Conservation (phyloP, 2,329 filamentous ascomycete genomes). For the Pezicula rhizophila region DNA sequence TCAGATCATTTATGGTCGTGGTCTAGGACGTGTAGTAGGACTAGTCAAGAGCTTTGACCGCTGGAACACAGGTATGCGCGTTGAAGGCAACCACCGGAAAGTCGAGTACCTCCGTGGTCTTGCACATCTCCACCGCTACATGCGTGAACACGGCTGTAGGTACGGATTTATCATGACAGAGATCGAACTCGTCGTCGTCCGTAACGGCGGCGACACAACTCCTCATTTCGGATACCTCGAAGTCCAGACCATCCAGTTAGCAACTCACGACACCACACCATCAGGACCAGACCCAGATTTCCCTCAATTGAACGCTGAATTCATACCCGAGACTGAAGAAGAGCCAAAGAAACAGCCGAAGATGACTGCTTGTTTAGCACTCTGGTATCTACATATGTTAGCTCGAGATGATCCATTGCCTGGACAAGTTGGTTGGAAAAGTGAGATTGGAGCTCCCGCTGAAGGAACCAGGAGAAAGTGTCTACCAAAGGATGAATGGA, state of each 20-base stretch:
- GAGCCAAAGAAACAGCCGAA: slow-evolving; percentile 47
- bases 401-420: slow-evolving; percentile 54
- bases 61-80: slow-evolving; percentile 93
- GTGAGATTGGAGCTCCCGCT: slow-evolving; percentile 69
- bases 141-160: slow-evolving; percentile 88
- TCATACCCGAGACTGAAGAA: slow-evolving; percentile 22
- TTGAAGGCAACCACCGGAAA: slow-evolving; percentile 75
- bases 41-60: slow-evolving; percentile 88
- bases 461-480: slow-evolving; percentile 67
- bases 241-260: slow-evolving; percentile 56
- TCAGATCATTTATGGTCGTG: slow-evolving; percentile 37
- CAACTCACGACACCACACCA: slow-evolving; percentile 24
- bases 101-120: slow-evolving; percentile 86
- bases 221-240: slow-evolving; percentile 90
- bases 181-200: slow-evolving; percentile 87
- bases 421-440: slow-evolving; percentile 57
- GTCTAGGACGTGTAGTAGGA: slow-evolving; percentile 64
- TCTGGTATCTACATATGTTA: slow-evolving; percentile 73
- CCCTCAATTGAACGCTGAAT: slow-evolving; percentile 15
- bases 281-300: slow-evolving; percentile 10
- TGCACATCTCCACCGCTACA: slow-evolving; percentile 78
- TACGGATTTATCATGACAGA: slow-evolving; percentile 97
- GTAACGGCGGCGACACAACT: slow-evolving; percentile 64
- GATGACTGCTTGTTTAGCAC: slow-evolving; percentile 66
- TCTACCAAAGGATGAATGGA: slow-evolving; percentile 66